Conservation (phyloP, 306 rosid genomes). For the Begonia masoniana region DNA sequence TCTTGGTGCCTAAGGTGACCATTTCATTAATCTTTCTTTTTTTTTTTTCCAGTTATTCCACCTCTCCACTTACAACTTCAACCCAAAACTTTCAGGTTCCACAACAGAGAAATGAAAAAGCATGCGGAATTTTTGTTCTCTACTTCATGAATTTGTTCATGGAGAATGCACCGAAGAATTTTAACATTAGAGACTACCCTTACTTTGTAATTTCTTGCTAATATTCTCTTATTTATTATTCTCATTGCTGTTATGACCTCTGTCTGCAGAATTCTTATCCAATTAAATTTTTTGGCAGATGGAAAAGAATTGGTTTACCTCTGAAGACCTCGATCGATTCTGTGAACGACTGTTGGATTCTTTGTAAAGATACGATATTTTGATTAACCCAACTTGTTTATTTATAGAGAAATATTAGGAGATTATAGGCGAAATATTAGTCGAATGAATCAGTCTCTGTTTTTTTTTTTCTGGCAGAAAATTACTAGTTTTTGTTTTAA, state of each 20-base stretch:
- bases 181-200: slow-evolving; percentile 42
- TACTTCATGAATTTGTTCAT: slow-evolving; percentile 55
- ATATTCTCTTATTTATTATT: neutral
- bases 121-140: slow-evolving; percentile 68
- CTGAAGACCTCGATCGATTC: slow-evolving; percentile 32
- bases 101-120: slow-evolving; percentile 56
- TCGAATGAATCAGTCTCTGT: no score
- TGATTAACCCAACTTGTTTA: no score
- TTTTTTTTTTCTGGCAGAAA: no score
- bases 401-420: no score
- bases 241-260: no score
- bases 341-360: slow-evolving; percentile 15
- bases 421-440: no score
- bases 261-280: no score
- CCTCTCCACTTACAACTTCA: neutral
- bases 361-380: slow-evolving; percentile 7
- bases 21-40: neutral
- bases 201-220: slow-evolving; percentile 47
- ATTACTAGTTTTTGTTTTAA: no score
- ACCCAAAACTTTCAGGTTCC: slow-evolving; percentile 42
- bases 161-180: slow-evolving; percentile 42
- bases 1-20: slow-evolving; percentile 47
- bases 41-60: neutral
- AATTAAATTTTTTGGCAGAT: slow-evolving; percentile 33
- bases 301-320: slow-evolving; percentile 52